These are phyloP conservation scores for Penicillium samsonianum DNA, from an alignment of 495 filamentous ascomycete genomes.

Conservation along the genomic window DNA sequence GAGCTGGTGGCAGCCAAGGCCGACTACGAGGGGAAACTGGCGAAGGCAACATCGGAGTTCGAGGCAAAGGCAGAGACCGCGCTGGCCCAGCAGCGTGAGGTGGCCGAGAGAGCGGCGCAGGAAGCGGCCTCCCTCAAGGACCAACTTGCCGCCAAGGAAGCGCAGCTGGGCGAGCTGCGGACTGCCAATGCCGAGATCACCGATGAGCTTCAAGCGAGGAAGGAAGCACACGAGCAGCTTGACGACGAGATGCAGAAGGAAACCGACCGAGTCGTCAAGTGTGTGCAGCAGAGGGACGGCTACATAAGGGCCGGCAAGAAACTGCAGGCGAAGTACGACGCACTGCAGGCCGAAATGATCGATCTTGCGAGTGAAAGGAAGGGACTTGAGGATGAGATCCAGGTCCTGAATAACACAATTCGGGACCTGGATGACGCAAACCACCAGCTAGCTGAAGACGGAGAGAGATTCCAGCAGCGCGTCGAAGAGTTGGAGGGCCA, in stretches of 20 bases:
- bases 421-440: not conserved
- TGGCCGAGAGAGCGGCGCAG: not conserved
- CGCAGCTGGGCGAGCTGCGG: not conserved
- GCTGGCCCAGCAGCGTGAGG: not conserved
- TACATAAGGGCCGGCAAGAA: not conserved
- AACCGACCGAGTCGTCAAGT: not conserved
- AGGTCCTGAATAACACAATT: no score
- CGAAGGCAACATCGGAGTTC: not conserved
- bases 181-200: not conserved
- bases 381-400: no score
- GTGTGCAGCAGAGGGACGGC: not conserved
- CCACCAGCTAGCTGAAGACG: no score
- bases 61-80: not conserved
- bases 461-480: not conserved
- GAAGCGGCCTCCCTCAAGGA: not conserved
- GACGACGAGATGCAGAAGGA: not conserved
- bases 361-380: no score
- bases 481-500: not conserved
- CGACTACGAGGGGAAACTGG: not conserved
- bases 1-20: constrained; percentile 1
- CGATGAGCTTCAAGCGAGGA: not conserved
- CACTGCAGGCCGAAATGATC: no score
- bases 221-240: not conserved
- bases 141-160: not conserved
- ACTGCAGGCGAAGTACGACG: not conserved